phyloP scores from a whole-genome alignment of 257 asterid genomes.

The Solanum peruvianum region DNA sequence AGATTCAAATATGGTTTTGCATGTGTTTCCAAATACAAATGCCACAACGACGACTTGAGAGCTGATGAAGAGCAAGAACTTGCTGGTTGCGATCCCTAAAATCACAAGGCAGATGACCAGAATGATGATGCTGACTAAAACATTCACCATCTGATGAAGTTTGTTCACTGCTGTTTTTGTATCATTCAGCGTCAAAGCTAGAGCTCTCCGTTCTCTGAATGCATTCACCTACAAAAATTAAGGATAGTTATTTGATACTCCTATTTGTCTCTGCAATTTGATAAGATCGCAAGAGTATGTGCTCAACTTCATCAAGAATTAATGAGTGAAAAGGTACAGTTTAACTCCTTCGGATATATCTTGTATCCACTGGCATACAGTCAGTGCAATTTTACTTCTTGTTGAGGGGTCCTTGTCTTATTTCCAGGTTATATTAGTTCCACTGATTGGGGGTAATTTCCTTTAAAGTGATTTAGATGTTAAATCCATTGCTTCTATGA shows the following conservation, averaged over 20 bases:
- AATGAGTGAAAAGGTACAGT: background rate
- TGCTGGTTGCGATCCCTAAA: slow-evolving; percentile 58
- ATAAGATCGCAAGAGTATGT: background rate
- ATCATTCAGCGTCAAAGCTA: slow-evolving; percentile 75
- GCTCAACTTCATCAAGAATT: background rate
- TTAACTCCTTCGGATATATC: background rate
- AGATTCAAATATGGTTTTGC: slow-evolving; percentile 79
- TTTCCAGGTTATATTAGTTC: background rate
- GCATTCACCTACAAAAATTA: slow-evolving; percentile 46
- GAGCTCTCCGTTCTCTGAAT: slow-evolving; percentile 80
- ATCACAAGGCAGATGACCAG: slow-evolving; percentile 47
- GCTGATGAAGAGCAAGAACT: slow-evolving; percentile 57
- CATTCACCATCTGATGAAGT: slow-evolving; percentile 72
- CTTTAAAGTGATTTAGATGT: background rate
- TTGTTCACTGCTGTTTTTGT: slow-evolving; percentile 84
- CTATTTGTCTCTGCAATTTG: background rate
- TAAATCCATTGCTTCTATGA: background rate
- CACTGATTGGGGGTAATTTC: background rate
- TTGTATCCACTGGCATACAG: background rate
- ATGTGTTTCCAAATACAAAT: slow-evolving; percentile 75
- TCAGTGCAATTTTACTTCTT: background rate
- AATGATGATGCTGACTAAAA: slow-evolving; percentile 44
- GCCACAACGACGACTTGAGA: slow-evolving; percentile 90
- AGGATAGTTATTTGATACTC: background rate
- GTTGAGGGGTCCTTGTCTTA: background rate